Conservation (phyloP, 768 basidiomycete species). For the Psilocybe subaeruginosa region DNA sequence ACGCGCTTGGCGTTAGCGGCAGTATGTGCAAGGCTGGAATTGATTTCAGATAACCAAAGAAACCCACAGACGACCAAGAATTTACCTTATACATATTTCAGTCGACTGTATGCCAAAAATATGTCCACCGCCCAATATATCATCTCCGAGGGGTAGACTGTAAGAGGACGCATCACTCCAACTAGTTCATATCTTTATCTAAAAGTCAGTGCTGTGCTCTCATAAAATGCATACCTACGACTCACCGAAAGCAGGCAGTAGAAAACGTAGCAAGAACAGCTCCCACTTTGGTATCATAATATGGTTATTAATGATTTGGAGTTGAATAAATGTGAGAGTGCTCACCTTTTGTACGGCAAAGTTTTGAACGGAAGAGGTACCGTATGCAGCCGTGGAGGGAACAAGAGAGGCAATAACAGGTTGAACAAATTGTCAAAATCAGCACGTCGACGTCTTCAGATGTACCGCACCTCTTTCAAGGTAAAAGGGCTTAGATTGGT, state of each 20-base stretch:
- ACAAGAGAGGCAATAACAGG: conserved; percentile 47
- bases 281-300: conserved; percentile 58
- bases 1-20: conserved; percentile 47
- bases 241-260: conserved; percentile 63
- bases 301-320: conserved; percentile 39
- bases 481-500: conserved; percentile 62
- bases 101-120: not conserved
- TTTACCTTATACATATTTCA: not conserved
- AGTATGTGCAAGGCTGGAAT: conserved; percentile 48
- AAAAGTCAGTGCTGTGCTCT: not conserved
- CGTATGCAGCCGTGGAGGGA: conserved; percentile 56
- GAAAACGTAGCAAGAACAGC: conserved; percentile 66
- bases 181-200: conserved; percentile 55
- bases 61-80: conserved; percentile 43
- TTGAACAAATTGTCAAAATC: not conserved
- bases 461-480: conserved; percentile 54
- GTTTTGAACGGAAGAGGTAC: conserved; percentile 57
- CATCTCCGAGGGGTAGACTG: conserved; percentile 66
- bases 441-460: not conserved
- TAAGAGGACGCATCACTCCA: conserved; percentile 58
- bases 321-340: not conserved
- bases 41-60: conserved; percentile 62
- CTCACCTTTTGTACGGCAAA: conserved; percentile 62
- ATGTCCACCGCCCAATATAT: conserved; percentile 54
- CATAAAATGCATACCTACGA: not conserved